phyloP scores from a whole-genome alignment of 345 rosid genomes.

The Excoecaria cochinchinensis region DNA sequence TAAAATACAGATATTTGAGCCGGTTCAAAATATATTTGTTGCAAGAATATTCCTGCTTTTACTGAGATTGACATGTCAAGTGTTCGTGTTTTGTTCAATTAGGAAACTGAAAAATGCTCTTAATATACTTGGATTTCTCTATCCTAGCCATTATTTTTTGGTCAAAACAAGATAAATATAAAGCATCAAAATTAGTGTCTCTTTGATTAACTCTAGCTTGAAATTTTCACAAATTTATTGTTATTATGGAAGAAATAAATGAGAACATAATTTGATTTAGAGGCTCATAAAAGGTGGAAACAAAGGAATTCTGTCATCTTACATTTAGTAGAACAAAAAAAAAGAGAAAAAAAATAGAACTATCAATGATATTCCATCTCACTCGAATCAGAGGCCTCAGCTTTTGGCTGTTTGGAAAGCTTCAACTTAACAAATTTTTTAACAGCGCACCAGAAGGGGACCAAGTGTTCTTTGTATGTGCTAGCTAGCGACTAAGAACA shows the following conservation, averaged over 20 bases:
- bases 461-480: neutral
- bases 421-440: neutral
- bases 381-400: neutral
- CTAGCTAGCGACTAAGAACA: neutral
- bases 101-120: too few relatives aligned
- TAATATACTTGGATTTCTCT: too few relatives aligned
- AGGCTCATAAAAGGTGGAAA: neutral
- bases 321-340: neutral
- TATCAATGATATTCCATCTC: neutral
- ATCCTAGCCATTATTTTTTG: too few relatives aligned
- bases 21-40: too few relatives aligned
- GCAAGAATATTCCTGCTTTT: too few relatives aligned
- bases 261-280: too few relatives aligned
- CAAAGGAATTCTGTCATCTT: neutral
- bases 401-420: neutral
- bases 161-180: too few relatives aligned
- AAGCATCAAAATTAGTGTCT: too few relatives aligned
- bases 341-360: neutral
- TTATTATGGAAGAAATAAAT: neutral
- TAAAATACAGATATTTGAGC: too few relatives aligned
- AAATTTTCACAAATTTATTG: neutral
- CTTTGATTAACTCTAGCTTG: neutral
- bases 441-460: neutral
- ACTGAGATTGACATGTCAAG: too few relatives aligned
- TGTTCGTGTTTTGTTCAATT: too few relatives aligned